Conservation (phyloP, 2,329 filamentous ascomycete genomes). For the Bipolaris cookei region DNA sequence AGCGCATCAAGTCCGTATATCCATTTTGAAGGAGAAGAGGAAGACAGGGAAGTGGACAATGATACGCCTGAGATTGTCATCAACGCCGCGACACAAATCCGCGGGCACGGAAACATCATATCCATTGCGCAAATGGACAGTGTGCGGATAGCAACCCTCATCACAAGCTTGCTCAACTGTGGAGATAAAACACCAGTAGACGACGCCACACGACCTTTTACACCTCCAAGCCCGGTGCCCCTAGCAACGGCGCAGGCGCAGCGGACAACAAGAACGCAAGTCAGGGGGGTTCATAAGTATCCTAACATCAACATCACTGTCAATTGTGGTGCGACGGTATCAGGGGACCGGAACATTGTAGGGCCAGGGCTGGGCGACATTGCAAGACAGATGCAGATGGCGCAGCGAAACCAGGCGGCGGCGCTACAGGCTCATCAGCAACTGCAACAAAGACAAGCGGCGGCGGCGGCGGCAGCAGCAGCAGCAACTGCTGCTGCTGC, state of each 20-base stretch:
- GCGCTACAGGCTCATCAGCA: slow-evolving; percentile 24
- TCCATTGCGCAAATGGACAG: slow-evolving; percentile 43
- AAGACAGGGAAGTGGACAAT: slow-evolving; percentile 25
- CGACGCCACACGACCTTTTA: neutral
- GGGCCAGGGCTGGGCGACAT: slow-evolving; percentile 43
- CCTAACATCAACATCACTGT: slow-evolving; percentile 41
- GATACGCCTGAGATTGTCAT: slow-evolving; percentile 42
- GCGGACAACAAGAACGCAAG: slow-evolving; percentile 12
- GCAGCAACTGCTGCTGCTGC: neutral
- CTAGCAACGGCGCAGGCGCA: slow-evolving; percentile 10
- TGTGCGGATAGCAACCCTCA: slow-evolving; percentile 35
- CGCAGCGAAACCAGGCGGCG: slow-evolving; percentile 33
- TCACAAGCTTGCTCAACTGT: slow-evolving; percentile 29
- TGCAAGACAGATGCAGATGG: slow-evolving; percentile 42
- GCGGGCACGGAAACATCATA: slow-evolving; percentile 45
- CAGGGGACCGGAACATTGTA: slow-evolving; percentile 46
- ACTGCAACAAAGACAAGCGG: slow-evolving; percentile 4
- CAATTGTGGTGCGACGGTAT: slow-evolving; percentile 45
- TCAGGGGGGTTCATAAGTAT: slow-evolving; percentile 12
- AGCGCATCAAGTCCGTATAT: slow-evolving; percentile 31
- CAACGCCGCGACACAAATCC: slow-evolving; percentile 44
- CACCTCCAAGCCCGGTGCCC: slow-evolving; percentile 7
- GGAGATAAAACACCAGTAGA: slow-evolving; percentile 9
- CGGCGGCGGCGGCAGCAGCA: neutral
- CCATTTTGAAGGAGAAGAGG: slow-evolving; percentile 24